A percentile compares a stretch with the other conserved stretches of the same genome.
Evolutionary conservation across 2,329 filamentous ascomycete genomes (phyloP).

Genomic region (Ophiostoma perfectum): DNA sequence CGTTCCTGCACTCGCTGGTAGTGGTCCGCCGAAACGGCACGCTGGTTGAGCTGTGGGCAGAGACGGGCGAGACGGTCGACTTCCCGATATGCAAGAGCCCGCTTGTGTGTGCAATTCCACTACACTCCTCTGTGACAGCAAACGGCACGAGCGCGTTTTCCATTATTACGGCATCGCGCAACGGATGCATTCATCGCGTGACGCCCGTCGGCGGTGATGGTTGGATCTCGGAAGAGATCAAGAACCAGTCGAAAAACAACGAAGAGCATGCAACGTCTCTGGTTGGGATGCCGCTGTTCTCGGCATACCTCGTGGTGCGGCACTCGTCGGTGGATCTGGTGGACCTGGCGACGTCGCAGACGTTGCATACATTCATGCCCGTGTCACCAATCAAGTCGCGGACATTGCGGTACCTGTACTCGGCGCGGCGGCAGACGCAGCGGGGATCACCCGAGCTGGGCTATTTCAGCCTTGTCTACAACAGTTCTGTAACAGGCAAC

Average conservation of each 20-base stretch:
- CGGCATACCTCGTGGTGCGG: slow-evolving; percentile 56
- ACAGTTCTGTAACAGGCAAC: slow-evolving; percentile 52
- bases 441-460: slow-evolving; percentile 47
- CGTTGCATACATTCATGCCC: slow-evolving; percentile 59
- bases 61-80: slow-evolving; percentile 39
- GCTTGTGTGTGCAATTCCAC: slow-evolving; percentile 45
- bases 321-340: slow-evolving; percentile 54
- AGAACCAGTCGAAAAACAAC: slow-evolving; percentile 34
- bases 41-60: slow-evolving; percentile 53
- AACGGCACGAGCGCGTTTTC: slow-evolving; percentile 28
- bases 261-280: slow-evolving; percentile 50
- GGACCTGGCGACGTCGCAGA: slow-evolving; percentile 50
- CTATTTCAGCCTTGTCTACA: slow-evolving; percentile 59
- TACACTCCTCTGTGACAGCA: slow-evolving; percentile 28
- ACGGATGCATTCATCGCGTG: slow-evolving; percentile 47
- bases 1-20: slow-evolving; percentile 46
- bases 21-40: slow-evolving; percentile 60
- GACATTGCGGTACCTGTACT: slow-evolving; percentile 57
- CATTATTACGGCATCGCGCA: slow-evolving; percentile 46
- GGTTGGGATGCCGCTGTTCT: slow-evolving; percentile 52
- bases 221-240: slow-evolving; percentile 49
- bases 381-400: slow-evolving; percentile 50
- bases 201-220: slow-evolving; percentile 36
- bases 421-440: slow-evolving; percentile 45
- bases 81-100: slow-evolving; percentile 49